Base-by-base conservation (phyloP, 495 filamentous ascomycete genomes). In the Astrothelium subdiscretum region DNA sequence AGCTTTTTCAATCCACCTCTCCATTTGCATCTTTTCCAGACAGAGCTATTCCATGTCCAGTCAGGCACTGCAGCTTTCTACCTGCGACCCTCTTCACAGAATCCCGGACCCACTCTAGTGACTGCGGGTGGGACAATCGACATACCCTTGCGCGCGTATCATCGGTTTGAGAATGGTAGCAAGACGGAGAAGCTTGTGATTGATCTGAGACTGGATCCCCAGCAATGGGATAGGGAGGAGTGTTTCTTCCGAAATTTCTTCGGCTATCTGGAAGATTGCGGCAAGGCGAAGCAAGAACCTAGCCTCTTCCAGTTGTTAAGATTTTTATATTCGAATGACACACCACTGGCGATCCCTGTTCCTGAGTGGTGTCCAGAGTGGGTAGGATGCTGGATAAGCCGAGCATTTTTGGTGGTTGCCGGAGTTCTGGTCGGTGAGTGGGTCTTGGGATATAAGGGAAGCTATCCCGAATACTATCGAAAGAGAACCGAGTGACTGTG, bases 381-480 rank as follows among this genome's bases (percentile, higher is more conserved):
- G 31, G 27, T 52, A 8, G 52, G 52, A 20, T 58, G 51, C 52
- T 32, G 29, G 40, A n/a, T 63, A 10, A 63, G 52, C 32, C 29
- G 43, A 31, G 12, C 35, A 35, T 29, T 59, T 15, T 32, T 43
- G 6, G 52, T 58, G 5, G 31, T 24, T 26, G 29, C 22, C 42
- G 29, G 61, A 13, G 11, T 58, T 24, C 27, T 54, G 48, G 42
- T 63, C 27, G 61, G 51, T 8, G 57, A 44, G 20, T 58, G 13
- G 8, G 3, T 59, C 3, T 59, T 57, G 48, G 61, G 61, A n/a
- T 63, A 63, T 31, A 59, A 58, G 20, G 40, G 35, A 43, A 27
- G 11, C 27, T 63, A 63, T 59, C 52, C 61, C n/a, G 61, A 63
- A 38, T 63, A 63, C 31, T 63, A n/a, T 54, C 48, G 48, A 54